These are phyloP conservation scores for Globisporangium sylvaticum DNA, from an alignment of 352 stramenopile genomes.

Conservation along the genomic window DNA sequence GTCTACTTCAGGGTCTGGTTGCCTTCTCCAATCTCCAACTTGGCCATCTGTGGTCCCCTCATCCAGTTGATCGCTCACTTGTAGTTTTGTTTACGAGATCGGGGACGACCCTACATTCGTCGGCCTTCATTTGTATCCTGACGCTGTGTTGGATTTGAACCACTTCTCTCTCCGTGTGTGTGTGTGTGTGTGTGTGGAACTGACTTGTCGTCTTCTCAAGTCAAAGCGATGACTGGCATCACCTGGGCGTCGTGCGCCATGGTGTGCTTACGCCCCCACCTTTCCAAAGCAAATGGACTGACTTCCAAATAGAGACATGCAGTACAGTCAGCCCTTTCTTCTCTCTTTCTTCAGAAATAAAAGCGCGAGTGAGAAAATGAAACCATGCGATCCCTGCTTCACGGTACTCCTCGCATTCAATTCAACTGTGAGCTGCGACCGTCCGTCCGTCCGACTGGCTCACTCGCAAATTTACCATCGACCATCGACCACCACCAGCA, in stretches of 20 bases:
- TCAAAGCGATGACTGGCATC: neutral
- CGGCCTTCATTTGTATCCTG: neutral
- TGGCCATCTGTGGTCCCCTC: neutral
- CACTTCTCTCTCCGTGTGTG: neutral
- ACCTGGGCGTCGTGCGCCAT: neutral
- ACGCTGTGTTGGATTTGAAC: neutral
- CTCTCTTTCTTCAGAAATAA: neutral
- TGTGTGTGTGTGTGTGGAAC: too few relatives aligned
- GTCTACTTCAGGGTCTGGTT: neutral
- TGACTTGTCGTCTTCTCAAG: neutral
- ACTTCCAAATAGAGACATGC: neutral
- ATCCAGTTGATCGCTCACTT: neutral
- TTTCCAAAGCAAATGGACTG: neutral
- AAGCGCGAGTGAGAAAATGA: neutral
- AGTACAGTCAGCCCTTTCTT: neutral
- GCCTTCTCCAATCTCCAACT: neutral
- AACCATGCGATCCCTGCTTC: neutral
- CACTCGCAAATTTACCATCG: neutral
- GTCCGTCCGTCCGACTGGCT: neutral
- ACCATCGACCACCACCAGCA: neutral
- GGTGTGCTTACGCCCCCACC: neutral
- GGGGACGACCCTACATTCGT: neutral
- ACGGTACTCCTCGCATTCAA: too few relatives aligned
- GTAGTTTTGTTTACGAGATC: neutral
- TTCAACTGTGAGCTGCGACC: neutral